These are phyloP conservation scores for grape (Vitis vinifera) DNA, from an alignment of 164 flowering plant genomes.

Conservation along the genomic window DNA sequence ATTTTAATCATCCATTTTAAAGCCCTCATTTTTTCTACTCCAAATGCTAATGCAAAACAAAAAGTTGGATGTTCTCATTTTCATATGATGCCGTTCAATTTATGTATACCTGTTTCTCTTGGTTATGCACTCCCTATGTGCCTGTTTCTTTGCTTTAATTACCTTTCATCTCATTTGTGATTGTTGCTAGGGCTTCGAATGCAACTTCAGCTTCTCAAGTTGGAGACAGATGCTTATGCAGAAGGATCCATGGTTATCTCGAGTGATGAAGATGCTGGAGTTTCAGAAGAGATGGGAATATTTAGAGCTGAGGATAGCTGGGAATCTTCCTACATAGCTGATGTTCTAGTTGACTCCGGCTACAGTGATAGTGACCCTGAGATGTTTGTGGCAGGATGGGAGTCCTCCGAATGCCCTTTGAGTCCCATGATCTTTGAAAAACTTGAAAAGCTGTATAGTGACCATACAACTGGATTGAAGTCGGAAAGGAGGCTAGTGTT, in stretches of 20 bases:
- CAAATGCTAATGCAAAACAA: too few species aligned
- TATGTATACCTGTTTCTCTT: too few species aligned
- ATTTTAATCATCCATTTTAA: neutral
- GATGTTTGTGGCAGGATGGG: slow-evolving; percentile 27
- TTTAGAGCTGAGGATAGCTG: slow-evolving; percentile 16
- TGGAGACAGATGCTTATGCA: slow-evolving; percentile 43
- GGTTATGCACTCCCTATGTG: too few species aligned
- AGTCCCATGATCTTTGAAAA: slow-evolving; percentile 40
- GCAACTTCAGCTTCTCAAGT: slow-evolving; percentile 67
- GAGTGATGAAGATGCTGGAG: slow-evolving; percentile 45
- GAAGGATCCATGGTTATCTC: slow-evolving; percentile 36
- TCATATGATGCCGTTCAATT: too few species aligned
- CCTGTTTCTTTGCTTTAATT: neutral
- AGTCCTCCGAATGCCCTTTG: slow-evolving; percentile 44
- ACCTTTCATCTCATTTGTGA: neutral
- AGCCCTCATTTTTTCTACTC: too few species aligned
- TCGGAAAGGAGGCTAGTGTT: slow-evolving; percentile 69
- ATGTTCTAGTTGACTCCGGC: slow-evolving; percentile 35
- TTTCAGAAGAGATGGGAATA: slow-evolving; percentile 13
- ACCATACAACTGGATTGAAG: slow-evolving; percentile 18
- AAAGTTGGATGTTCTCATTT: too few species aligned
- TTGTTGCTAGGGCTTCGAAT: slow-evolving; percentile 45
- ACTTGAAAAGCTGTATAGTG: slow-evolving; percentile 47
- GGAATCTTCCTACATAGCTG: slow-evolving; percentile 40
- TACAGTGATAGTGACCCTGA: slow-evolving; percentile 30